Percentiles rank a stretch among this genome's conserved stretches.
phyloP scores from a whole-genome alignment of 352 stramenopile species.

The Pythium phragmiticola region DNA sequence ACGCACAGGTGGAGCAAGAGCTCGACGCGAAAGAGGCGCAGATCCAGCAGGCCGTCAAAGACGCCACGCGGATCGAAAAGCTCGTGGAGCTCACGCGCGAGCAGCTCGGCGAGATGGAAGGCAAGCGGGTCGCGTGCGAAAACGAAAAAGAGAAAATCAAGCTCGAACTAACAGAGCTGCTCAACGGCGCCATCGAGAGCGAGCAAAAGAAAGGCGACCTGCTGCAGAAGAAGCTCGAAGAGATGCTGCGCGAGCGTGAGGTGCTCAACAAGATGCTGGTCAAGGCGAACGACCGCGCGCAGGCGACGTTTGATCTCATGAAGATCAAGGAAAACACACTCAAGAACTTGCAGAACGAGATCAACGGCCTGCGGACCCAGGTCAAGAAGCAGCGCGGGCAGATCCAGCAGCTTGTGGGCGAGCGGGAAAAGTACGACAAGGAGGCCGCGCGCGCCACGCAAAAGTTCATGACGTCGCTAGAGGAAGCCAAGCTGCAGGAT shows the following conservation, averaged over 20 bases:
- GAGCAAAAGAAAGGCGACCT: constrained; percentile 73
- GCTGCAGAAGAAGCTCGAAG: constrained; percentile 75
- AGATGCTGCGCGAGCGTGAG: constrained; percentile 76
- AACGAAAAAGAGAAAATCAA: constrained; percentile 67
- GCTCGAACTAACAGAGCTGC: constrained; percentile 56
- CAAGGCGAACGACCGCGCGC: constrained; percentile 72
- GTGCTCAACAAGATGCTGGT: constrained; percentile 88
- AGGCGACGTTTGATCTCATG: constrained; percentile 88
- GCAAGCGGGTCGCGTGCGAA: constrained; percentile 56
- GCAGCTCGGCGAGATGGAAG: constrained; percentile 69
- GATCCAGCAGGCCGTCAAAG: constrained; percentile 47
- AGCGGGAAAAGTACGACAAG: constrained; percentile 88
- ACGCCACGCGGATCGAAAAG: constrained; percentile 74
- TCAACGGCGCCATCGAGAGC: constrained; percentile 60
- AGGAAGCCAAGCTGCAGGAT: constrained; percentile 80
- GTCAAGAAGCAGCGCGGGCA: constrained; percentile 68
- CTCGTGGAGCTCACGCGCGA: constrained; percentile 70
- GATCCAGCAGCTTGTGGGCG: constrained; percentile 83
- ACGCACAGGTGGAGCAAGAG: constrained; percentile 63
- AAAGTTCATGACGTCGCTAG: constrained; percentile 80
- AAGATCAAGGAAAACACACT: constrained; percentile 91
- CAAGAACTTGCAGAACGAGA: constrained; percentile 91
- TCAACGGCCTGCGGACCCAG: constrained; percentile 75
- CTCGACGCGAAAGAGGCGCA: constrained; percentile 48
- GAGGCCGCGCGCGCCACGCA: constrained; percentile 76